Conservation (phyloP, 2,329 filamentous ascomycete genomes). For the Diaporthe citri region DNA sequence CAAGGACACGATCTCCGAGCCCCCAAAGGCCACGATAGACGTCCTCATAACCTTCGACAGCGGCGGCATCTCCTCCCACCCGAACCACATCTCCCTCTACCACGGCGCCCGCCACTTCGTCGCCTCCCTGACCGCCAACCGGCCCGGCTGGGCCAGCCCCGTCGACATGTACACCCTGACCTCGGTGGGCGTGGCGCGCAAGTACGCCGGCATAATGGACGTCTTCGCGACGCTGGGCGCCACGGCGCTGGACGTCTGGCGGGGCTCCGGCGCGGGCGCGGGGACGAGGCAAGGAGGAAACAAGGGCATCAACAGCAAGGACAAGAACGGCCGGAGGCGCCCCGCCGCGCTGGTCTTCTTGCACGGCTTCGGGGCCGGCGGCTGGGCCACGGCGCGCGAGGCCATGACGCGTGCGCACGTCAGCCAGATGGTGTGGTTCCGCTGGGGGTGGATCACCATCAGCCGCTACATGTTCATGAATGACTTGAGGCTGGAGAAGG, state of each 20-base stretch:
- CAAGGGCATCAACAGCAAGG: background rate
- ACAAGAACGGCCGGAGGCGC: constrained; percentile 53
- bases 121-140: constrained; percentile 71
- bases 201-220: constrained; percentile 86
- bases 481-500: constrained; percentile 74
- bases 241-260: constrained; percentile 56
- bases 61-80: constrained; percentile 86
- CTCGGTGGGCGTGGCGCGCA: constrained; percentile 78
- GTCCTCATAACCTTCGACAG: constrained; percentile 90
- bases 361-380: constrained; percentile 74
- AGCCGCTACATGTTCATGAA: constrained; percentile 97
- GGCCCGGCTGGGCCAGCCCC: constrained; percentile 76
- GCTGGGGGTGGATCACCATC: constrained; percentile 92
- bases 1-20: constrained; percentile 42
- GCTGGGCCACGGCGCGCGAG: constrained; percentile 70
- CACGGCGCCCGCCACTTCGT: constrained; percentile 84
- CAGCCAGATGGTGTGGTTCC: constrained; percentile 99
- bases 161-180: constrained; percentile 89
- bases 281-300: too few species aligned
- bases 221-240: constrained; percentile 75
- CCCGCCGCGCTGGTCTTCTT: constrained; percentile 77
- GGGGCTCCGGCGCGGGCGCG: constrained; percentile 44
- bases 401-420: constrained; percentile 93
- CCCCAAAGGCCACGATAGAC: constrained; percentile 73
- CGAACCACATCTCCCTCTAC: constrained; percentile 93